Evolutionary conservation across 73 alveolate species (phyloP).

Genomic region (Urostyla sp.): DNA sequence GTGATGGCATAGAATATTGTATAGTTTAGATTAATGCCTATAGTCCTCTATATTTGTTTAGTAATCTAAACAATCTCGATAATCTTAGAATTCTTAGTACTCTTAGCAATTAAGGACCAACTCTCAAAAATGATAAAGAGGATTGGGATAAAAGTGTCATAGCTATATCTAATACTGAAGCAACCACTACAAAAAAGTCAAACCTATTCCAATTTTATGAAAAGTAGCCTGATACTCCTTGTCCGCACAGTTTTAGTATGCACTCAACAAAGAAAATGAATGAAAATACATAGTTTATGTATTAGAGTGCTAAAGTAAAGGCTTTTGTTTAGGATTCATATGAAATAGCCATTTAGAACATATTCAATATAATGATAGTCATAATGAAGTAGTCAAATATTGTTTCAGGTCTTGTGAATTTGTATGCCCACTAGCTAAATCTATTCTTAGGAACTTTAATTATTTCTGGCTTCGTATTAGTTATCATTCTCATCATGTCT

Average conservation of each 20-base stretch:
- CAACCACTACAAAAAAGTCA: constrained; percentile 93
- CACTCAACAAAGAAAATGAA: constrained; percentile 86
- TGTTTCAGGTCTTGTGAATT: constrained; percentile 45
- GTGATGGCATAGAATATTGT: constrained; percentile 88
- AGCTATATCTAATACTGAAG: constrained; percentile 82
- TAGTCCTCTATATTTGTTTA: constrained; percentile 86
- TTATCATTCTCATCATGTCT: constrained; percentile 61
- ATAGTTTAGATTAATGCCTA: constrained; percentile 85
- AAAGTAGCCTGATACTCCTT: constrained; percentile 85
- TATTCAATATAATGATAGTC: constrained; percentile 81
- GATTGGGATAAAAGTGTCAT: constrained; percentile 73
- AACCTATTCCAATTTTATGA: constrained; percentile 88
- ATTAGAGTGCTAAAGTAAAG: constrained; percentile 58
- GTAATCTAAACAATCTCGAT: constrained; percentile 83
- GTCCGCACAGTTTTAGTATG: constrained; percentile 79
- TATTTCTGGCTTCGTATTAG: constrained; percentile 33
- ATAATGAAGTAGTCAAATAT: constrained; percentile 79
- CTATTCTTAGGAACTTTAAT: constrained; percentile 61
- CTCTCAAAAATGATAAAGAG: constrained; percentile 63
- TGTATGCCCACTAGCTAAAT: constrained; percentile 28
- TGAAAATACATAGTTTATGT: constrained; percentile 78
- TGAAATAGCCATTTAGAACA: constrained; percentile 83
- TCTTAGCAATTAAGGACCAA: constrained; percentile 90
- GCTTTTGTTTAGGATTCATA: constrained; percentile 70
- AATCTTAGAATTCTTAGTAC: constrained; percentile 94